Evolutionary conservation across 306 rosid genomes (phyloP).

Genomic region (Begonia peltatifolia): DNA sequence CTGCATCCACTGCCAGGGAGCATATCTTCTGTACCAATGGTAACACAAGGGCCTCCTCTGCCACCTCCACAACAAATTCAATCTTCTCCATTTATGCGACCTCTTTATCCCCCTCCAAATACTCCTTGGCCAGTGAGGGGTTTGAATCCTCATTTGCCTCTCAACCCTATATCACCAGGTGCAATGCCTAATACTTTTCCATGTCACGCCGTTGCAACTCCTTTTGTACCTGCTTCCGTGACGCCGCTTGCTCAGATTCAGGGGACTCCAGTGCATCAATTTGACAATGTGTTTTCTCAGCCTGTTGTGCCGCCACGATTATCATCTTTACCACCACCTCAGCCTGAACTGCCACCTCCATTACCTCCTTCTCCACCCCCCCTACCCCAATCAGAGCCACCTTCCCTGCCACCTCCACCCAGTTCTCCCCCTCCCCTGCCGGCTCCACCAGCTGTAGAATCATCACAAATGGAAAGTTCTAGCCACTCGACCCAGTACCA

Average conservation of each 20-base stretch:
- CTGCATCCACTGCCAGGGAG: conserved; percentile 33
- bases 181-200: conserved; percentile 40
- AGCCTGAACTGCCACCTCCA: conserved; percentile 66
- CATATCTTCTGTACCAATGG: conserved; percentile 30
- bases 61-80: conserved; percentile 72
- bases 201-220: conserved; percentile 39
- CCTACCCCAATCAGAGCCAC: conserved; percentile 67
- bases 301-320: conserved; percentile 41
- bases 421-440: conserved; percentile 49
- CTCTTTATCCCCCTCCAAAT: conserved; percentile 59
- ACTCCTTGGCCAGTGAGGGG: conserved; percentile 69
- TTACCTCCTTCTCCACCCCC: conserved; percentile 73
- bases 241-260: conserved; percentile 74
- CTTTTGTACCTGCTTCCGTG: conserved; percentile 76
- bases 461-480: conserved; percentile 28
- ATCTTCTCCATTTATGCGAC: conserved; percentile 46
- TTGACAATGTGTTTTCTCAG: conserved; percentile 42
- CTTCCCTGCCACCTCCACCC: conserved; percentile 76
- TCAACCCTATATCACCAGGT: conserved; percentile 39
- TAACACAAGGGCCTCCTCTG: conserved; percentile 44
- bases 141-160: conserved; percentile 48
- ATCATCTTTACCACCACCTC: conserved; percentile 57
- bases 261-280: conserved; percentile 50
- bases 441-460: conserved; percentile 35
- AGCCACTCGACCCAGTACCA: conserved; percentile 33